Conservation (phyloP, 371 early-diverging fungal species). For the Syncephalastrum monosporum region DNA sequence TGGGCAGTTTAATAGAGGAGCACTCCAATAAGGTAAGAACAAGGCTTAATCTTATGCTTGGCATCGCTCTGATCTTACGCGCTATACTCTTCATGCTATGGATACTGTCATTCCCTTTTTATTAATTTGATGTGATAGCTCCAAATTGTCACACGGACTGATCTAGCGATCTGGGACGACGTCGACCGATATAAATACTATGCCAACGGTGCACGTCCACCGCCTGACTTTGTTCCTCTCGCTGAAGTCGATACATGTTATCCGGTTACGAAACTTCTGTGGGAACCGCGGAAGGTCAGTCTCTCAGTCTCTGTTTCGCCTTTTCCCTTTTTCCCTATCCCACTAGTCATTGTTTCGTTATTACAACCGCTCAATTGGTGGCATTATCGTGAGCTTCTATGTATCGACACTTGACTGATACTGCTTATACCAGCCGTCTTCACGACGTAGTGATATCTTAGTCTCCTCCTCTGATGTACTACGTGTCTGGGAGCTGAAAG, state of each 20-base stretch:
- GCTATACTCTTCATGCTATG: too few species aligned
- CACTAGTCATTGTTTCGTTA: background rate
- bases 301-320: background rate
- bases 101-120: too few species aligned
- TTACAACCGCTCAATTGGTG: background rate
- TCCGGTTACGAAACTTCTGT: conserved; percentile 88
- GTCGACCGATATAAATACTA: conserved; percentile 19
- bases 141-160: conserved; percentile 62
- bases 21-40: conserved; percentile 65
- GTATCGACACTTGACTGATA: background rate
- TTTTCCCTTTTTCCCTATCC: background rate
- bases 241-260: conserved; percentile 83
- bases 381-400: too few species aligned
- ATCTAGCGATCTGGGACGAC: conserved; percentile 35
- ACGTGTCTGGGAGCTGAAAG: conserved; percentile 84
- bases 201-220: conserved; percentile 28
- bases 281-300: conserved; percentile 79
- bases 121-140: conserved; percentile 30
- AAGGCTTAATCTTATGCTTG: conserved; percentile 13
- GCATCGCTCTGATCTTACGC: too few species aligned
- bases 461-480: conserved; percentile 89
- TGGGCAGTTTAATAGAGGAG: conserved; percentile 78
- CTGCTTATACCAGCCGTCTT: conserved; percentile 30
- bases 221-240: conserved; percentile 67
- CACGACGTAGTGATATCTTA: conserved; percentile 67